Percentiles rank a stretch among this genome's conserved stretches.
Conservation (phyloP, 2,329 filamentous ascomycete species). For the Fusarium buharicum region DNA sequence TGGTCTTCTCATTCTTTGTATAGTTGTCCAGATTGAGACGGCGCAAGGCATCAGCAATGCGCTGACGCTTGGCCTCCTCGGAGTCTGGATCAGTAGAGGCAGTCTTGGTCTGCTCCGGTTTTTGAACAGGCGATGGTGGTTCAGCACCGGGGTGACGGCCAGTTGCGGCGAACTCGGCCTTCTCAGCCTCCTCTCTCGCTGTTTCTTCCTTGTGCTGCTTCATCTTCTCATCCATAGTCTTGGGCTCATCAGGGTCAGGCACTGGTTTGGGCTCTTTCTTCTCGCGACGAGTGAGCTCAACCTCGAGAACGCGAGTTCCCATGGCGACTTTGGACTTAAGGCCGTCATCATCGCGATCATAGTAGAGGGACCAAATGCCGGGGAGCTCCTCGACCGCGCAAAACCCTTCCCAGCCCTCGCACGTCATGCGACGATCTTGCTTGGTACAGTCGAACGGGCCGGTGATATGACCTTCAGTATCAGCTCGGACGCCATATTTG, state of each 20-base stretch:
- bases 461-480: constrained; percentile 56
- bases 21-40: constrained; percentile 33
- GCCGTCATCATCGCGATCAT: constrained; percentile 59
- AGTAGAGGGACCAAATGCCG: constrained; percentile 60
- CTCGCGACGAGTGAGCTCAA: constrained; percentile 65
- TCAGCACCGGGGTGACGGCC: constrained; percentile 33
- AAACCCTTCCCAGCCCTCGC: constrained; percentile 63
- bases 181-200: constrained; percentile 37
- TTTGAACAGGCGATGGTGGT: constrained; percentile 9
- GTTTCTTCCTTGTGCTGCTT: constrained; percentile 44
- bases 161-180: constrained; percentile 34
- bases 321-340: constrained; percentile 57
- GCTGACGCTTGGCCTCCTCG: constrained; percentile 30
- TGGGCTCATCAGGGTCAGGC: constrained; percentile 31
- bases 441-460: constrained; percentile 64
- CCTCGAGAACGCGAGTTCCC: constrained; percentile 63
- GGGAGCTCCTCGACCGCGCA: constrained; percentile 56
- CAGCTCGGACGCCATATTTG: constrained; percentile 57
- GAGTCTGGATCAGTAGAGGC: constrained; percentile 19
- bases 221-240: constrained; percentile 46
- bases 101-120: constrained; percentile 17
- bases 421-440: constrained; percentile 61
- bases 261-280: constrained; percentile 48
- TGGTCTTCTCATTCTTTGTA: constrained; percentile 16
- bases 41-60: constrained; percentile 37